A percentile compares a stretch with the other conserved stretches of the same genome.
Evolutionary conservation across 257 asterid genomes (phyloP).

Genomic region (Scutellaria minor): DNA sequence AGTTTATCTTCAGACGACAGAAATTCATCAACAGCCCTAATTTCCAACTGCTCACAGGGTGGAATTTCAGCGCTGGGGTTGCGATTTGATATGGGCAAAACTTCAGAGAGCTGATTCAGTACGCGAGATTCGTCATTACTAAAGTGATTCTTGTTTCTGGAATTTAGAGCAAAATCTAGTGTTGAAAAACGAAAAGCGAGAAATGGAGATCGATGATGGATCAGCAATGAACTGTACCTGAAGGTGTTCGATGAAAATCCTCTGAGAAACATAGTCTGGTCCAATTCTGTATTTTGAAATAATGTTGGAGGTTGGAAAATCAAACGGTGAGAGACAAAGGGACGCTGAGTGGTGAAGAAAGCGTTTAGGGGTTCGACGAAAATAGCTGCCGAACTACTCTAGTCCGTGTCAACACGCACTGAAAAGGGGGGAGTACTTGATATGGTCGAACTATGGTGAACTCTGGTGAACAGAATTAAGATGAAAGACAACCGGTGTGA

Average conservation of each 20-base stretch:
- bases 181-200: slow-evolving; percentile 40
- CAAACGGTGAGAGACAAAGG: too few relatives aligned
- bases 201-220: slow-evolving; percentile 23
- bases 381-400: too few relatives aligned
- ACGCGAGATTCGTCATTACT: slow-evolving; percentile 55
- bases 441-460: too few relatives aligned
- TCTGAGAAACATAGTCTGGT: slow-evolving; percentile 35
- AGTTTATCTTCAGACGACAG: slow-evolving; percentile 78
- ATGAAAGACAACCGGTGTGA: background rate
- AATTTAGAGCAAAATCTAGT: slow-evolving; percentile 28
- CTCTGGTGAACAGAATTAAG: too few relatives aligned
- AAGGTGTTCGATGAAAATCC: slow-evolving; percentile 36
- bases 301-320: too few relatives aligned
- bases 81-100: slow-evolving; percentile 52
- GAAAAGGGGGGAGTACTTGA: too few relatives aligned
- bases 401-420: too few relatives aligned
- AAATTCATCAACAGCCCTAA: slow-evolving; percentile 53
- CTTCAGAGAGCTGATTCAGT: slow-evolving; percentile 62
- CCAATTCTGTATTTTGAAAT: too few relatives aligned
- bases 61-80: slow-evolving; percentile 31
- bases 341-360: too few relatives aligned
- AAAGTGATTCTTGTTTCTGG: slow-evolving; percentile 12
- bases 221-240: slow-evolving; percentile 30
- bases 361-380: too few relatives aligned
- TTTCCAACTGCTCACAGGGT: slow-evolving; percentile 29